phyloP scores from a whole-genome alignment of 352 stramenopile genomes.

The Phytophthora lateralis region DNA sequence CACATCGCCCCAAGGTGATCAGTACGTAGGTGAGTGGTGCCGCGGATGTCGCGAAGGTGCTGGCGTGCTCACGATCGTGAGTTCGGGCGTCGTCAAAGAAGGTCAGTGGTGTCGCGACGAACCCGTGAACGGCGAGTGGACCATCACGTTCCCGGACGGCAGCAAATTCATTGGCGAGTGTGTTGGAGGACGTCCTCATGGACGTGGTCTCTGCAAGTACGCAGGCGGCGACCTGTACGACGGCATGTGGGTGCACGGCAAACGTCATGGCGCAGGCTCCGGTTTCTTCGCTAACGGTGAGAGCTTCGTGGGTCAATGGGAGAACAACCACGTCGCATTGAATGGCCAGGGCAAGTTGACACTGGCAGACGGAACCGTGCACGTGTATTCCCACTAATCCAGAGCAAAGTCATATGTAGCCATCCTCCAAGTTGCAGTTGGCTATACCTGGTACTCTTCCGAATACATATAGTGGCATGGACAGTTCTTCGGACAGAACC shows the following conservation, averaged over 20 bases:
- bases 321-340: conserved; percentile 84
- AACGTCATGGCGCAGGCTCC: conserved; percentile 71
- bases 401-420: neutral
- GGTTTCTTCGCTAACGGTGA: conserved; percentile 79
- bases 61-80: conserved; percentile 49
- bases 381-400: conserved; percentile 62
- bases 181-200: conserved; percentile 64
- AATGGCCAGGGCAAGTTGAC: conserved; percentile 73
- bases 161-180: conserved; percentile 81
- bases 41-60: conserved; percentile 55
- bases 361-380: conserved; percentile 71
- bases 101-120: conserved; percentile 62
- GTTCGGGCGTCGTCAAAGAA: conserved; percentile 69
- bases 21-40: conserved; percentile 77
- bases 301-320: conserved; percentile 77
- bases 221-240: conserved; percentile 86
- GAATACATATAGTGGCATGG: neutral
- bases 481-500: neutral
- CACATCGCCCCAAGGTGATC: conserved; percentile 53
- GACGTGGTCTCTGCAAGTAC: conserved; percentile 80
- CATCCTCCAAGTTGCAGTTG: neutral
- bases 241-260: conserved; percentile 81
- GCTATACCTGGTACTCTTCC: conserved; percentile 1
- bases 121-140: conserved; percentile 73
- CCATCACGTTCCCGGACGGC: conserved; percentile 73